A percentile compares a stretch with the other conserved stretches of the same genome.
phyloP scores from a whole-genome alignment of 768 basidiomycete species.

The Crucibulum laeve region DNA sequence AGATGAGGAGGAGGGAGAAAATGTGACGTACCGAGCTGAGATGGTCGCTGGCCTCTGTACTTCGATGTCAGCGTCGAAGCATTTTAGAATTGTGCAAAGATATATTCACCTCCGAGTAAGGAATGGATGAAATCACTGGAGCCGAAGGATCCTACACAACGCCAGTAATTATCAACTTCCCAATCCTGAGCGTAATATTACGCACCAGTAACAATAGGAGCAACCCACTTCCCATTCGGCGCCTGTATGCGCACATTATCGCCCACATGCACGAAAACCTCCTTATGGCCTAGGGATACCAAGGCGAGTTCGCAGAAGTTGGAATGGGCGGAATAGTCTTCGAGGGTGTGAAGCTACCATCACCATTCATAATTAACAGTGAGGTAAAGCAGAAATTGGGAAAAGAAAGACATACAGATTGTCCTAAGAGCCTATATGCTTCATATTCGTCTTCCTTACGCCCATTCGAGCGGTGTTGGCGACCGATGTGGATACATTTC shows the following conservation, averaged over 20 bases:
- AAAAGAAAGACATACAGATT: slow-evolving; percentile 38
- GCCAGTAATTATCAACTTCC: neutral
- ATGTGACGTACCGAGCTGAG: slow-evolving; percentile 35
- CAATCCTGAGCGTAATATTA: neutral
- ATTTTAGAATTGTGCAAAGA: neutral
- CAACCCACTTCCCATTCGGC: slow-evolving; percentile 70
- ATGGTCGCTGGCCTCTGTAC: slow-evolving; percentile 58
- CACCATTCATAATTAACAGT: neutral
- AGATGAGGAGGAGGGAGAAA: neutral
- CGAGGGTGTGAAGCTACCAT: slow-evolving; percentile 67
- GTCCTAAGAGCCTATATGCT: slow-evolving; percentile 77
- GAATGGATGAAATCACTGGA: slow-evolving; percentile 78
- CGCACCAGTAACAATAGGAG: slow-evolving; percentile 75
- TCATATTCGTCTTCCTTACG: slow-evolving; percentile 71
- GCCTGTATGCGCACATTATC: slow-evolving; percentile 71
- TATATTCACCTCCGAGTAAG: slow-evolving; percentile 59
- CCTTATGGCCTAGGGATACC: slow-evolving; percentile 62
- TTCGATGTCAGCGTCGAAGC: neutral
- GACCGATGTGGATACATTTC: slow-evolving; percentile 74
- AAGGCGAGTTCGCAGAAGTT: slow-evolving; percentile 88
- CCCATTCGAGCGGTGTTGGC: slow-evolving; percentile 53
- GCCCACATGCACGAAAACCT: slow-evolving; percentile 88
- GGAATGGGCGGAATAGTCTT: slow-evolving; percentile 87
- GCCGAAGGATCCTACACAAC: slow-evolving; percentile 61
- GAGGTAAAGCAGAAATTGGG: neutral